Evolutionary conservation across 495 filamentous ascomycete genomes (phyloP), one percentile per base, ranked within the genome.

Genomic region (Penicillium flavigenum): DNA sequence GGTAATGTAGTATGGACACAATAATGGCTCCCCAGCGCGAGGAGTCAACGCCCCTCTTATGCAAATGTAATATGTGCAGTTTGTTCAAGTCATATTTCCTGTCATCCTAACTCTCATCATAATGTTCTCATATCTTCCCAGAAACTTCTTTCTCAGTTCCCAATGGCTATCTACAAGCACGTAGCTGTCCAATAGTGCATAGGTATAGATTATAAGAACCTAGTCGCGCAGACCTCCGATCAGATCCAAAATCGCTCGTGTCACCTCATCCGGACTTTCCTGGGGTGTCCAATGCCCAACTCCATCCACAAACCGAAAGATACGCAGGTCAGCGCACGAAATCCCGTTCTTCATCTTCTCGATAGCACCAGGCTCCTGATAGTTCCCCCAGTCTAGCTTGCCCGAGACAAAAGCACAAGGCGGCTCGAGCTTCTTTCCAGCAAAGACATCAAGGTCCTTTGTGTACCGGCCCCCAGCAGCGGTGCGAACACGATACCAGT

Each of bases 271-370:
- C 3, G 84, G 81, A 63, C 81, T 68, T 68, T 88, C 86, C 66
- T 89, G 85, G 58, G 85, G 83, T 19, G 85, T 77, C 85, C 86
- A 88, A 72, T 88, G 86, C 16, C 84, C 84, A 38, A 81, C 85
- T 0, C 80, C 75, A 48, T 86, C 78, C 27, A 88, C 68, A 46
- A 85, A 47, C 56, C 65, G 76, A 34, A 73, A 63, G 11, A 79
- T 73, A 54, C 76, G 71, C 54, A 83, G 85, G 57, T 79, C 75
- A n/a, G 67, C 71, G 61, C 77, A 82, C 1, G 76, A 74, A 14
- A 64, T 68, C 20, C 71, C 69, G 47, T 67, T 54, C 47, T 47
- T 66, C 72, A 87, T 84, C 42, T 76, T 76, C 62, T 87, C 82
- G 17, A 89, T 54, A 14, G 79, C 84, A 5, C 83, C 83, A 4